phyloP scores from a whole-genome alignment of 2,329 filamentous ascomycete species.

The Fusarium austroafricanum region DNA sequence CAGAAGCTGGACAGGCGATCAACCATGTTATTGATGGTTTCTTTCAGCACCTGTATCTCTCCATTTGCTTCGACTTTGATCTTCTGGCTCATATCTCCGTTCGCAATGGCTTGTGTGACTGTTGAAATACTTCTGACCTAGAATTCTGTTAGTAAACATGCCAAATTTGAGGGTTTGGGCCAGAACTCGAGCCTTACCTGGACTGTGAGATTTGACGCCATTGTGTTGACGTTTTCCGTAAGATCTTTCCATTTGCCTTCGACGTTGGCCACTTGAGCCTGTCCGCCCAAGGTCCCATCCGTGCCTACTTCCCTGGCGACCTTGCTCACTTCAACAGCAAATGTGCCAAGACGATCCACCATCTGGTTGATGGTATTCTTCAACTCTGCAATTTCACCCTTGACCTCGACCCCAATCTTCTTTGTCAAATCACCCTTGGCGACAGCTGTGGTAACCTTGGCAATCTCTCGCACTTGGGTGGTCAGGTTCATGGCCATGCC shows the following conservation, averaged over 20 bases:
- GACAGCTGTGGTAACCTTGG: conserved; percentile 94
- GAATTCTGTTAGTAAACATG: conserved; percentile 7
- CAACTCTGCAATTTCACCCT: conserved; percentile 92
- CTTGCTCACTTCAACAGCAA: conserved; percentile 96
- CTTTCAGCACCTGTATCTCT: conserved; percentile 92
- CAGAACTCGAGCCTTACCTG: conserved; percentile 59
- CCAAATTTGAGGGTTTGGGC: neutral
- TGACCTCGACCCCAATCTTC: conserved; percentile 94
- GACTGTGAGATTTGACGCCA: conserved; percentile 75
- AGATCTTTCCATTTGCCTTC: conserved; percentile 99
- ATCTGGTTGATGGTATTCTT: conserved; percentile 99
- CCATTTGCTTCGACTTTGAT: conserved; percentile 96
- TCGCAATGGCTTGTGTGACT: conserved; percentile 93
- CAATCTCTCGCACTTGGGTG: conserved; percentile 97
- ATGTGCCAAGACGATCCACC: conserved; percentile 96
- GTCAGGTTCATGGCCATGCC: conserved; percentile 99
- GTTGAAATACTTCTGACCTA: conserved; percentile 91
- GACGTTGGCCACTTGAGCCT: conserved; percentile 93
- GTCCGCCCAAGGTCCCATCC: conserved; percentile 91
- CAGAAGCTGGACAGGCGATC: conserved; percentile 95
- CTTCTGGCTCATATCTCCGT: conserved; percentile 95
- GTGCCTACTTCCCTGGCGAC: conserved; percentile 96
- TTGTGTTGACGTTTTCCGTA: conserved; percentile 88
- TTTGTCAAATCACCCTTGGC: conserved; percentile 93
- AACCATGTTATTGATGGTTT: conserved; percentile 99